Evolutionary conservation across 129 eudicot genomes (phyloP).

Genomic region (Solidago caesia): DNA sequence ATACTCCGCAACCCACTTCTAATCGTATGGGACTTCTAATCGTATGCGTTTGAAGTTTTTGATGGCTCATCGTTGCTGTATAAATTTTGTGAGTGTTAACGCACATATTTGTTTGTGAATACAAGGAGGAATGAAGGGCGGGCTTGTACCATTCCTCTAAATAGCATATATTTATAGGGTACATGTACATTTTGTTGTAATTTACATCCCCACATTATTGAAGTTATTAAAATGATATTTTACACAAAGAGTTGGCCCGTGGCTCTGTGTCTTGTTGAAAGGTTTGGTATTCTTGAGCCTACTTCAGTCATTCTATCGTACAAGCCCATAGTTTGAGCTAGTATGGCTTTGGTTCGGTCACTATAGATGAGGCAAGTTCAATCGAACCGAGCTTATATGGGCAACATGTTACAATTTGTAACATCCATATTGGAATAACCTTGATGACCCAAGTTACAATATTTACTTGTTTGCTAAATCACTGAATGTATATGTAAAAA

Average conservation of each 20-base stretch:
- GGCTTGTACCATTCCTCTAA: conserved; percentile 25
- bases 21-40: not conserved
- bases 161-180: conserved; percentile 29
- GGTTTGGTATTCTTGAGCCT: no score
- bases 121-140: conserved; percentile 19
- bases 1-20: conserved; percentile 13
- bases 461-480: no score
- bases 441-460: no score
- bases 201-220: conserved; percentile 10
- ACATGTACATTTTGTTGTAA: conserved; percentile 32
- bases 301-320: no score
- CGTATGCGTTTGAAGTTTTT: conserved; percentile 17
- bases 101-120: conserved; percentile 31
- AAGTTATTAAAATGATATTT: conserved; percentile 15
- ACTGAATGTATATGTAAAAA: no score
- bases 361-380: no score
- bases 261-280: no score
- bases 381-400: no score
- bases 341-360: no score
- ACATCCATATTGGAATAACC: no score
- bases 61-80: conserved; percentile 19
- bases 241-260: not conserved
- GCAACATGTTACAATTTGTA: no score
- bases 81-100: conserved; percentile 27
- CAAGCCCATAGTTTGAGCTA: no score